These are phyloP conservation scores for Eucalyptus cloeziana DNA, from an alignment of 345 rosid species.

Conservation along the genomic window DNA sequence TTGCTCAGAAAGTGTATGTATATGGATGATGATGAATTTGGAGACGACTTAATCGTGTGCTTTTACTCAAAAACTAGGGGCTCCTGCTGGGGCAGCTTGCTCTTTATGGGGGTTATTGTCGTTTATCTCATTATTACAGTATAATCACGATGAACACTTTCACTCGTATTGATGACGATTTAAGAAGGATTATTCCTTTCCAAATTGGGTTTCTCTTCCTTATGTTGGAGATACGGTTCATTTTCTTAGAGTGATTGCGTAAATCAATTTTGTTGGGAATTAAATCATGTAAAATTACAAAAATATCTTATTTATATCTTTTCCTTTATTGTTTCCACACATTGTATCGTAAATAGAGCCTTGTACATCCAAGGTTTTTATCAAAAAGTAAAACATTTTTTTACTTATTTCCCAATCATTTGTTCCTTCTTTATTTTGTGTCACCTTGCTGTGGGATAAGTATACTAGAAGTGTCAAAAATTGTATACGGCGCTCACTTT, in stretches of 20 bases:
- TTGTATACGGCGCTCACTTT: fast-evolving
- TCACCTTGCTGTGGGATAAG: fast-evolving
- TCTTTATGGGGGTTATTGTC: not conserved
- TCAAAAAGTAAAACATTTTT: not conserved
- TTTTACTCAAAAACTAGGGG: not conserved
- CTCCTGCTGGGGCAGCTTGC: not conserved
- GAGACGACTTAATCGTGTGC: not conserved
- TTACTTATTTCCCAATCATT: not conserved
- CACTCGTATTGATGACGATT: not conserved
- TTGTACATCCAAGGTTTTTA: not conserved
- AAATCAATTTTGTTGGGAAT: too few species aligned
- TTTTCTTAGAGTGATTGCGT: not conserved
- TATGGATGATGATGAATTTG: not conserved
- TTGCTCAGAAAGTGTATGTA: not conserved
- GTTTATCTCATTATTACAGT: not conserved
- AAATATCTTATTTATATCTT: too few species aligned
- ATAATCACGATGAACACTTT: not conserved
- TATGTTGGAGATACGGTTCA: not conserved
- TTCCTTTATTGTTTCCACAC: not conserved
- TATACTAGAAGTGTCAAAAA: too few species aligned
- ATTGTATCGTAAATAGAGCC: not conserved
- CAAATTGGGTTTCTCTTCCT: not conserved
- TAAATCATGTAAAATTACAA: too few species aligned
- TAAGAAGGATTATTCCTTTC: not conserved
- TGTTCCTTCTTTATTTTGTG: not conserved